Evolutionary conservation across 495 filamentous ascomycete species (phyloP).

Genomic region (Apodospora peruviana): DNA sequence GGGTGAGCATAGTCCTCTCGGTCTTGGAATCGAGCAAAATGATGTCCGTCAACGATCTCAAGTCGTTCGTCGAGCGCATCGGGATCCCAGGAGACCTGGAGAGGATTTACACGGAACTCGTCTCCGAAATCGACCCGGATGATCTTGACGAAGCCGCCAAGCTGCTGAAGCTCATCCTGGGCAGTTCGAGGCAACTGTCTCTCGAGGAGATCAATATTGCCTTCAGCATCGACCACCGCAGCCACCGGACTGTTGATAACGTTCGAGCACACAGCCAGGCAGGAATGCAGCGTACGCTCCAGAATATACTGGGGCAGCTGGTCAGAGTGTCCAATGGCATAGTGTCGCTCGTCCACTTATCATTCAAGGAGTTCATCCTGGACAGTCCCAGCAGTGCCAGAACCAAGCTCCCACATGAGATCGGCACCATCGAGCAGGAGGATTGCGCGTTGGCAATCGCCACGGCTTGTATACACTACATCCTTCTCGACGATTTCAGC

Average conservation of each 20-base stretch:
- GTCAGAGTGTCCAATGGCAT: slow-evolving; percentile 12
- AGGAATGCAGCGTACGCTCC: slow-evolving; percentile 11
- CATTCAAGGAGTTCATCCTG: slow-evolving; percentile 17
- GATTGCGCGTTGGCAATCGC: slow-evolving; percentile 3
- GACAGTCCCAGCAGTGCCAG: not conserved
- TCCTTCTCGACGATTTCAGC: slow-evolving; percentile 15
- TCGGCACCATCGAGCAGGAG: not conserved
- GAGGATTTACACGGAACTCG: slow-evolving; percentile 11
- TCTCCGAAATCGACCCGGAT: slow-evolving; percentile 5
- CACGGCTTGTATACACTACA: slow-evolving; percentile 13
- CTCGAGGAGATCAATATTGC: slow-evolving; percentile 17
- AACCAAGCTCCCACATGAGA: slow-evolving; percentile 1
- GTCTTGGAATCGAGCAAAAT: slow-evolving; percentile 8
- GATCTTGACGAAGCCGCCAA: slow-evolving; percentile 3
- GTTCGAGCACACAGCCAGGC: slow-evolving; percentile 6
- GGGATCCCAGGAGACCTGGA: slow-evolving; percentile 12
- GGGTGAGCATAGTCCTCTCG: slow-evolving; percentile 17
- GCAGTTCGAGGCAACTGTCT: slow-evolving; percentile 10
- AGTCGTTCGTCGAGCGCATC: slow-evolving; percentile 11
- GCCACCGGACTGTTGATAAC: not conserved
- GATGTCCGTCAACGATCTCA: slow-evolving; percentile 9
- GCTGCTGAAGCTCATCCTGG: slow-evolving; percentile 14
- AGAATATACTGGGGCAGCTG: slow-evolving; percentile 13
- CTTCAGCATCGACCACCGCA: slow-evolving; percentile 6
- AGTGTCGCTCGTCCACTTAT: slow-evolving; percentile 18